phyloP scores from a whole-genome alignment of 164 flowering plant species.

The Pachysandra terminalis region DNA sequence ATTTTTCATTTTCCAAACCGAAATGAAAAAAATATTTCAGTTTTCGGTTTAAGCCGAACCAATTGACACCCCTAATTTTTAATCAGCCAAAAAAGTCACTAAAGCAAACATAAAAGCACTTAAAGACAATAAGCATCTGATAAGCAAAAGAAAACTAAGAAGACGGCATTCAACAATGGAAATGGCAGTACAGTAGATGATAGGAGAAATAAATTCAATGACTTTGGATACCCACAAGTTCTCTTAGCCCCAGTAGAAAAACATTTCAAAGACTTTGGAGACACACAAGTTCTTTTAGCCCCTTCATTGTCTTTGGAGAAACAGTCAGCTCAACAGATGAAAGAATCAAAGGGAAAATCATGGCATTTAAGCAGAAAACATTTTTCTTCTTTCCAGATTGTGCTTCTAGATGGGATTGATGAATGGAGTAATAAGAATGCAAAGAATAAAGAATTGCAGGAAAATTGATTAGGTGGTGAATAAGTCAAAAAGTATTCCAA shows the following conservation, averaged over 20 bases:
- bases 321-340: background rate
- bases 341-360: background rate
- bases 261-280: background rate
- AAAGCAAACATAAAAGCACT: too few relatives aligned
- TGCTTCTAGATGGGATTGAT: background rate
- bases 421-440: background rate
- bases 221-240: background rate
- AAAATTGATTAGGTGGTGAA: conserved; percentile 11
- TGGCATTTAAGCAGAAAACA: too few relatives aligned
- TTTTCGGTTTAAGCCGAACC: too few relatives aligned
- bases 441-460: background rate
- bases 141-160: too few relatives aligned
- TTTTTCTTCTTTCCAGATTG: background rate
- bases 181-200: background rate
- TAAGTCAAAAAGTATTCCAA: conserved; percentile 6
- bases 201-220: background rate
- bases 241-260: background rate
- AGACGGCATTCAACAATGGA: background rate
- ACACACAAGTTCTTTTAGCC: background rate
- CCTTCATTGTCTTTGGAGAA: background rate
- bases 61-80: too few relatives aligned
- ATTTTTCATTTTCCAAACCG: too few relatives aligned
- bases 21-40: too few relatives aligned
- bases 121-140: too few relatives aligned
- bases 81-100: too few relatives aligned